Percentiles rank a stretch among this genome's conserved stretches.
Evolutionary conservation across 2,329 filamentous ascomycete species (phyloP).

Genomic region (Diaporthe vexans): DNA sequence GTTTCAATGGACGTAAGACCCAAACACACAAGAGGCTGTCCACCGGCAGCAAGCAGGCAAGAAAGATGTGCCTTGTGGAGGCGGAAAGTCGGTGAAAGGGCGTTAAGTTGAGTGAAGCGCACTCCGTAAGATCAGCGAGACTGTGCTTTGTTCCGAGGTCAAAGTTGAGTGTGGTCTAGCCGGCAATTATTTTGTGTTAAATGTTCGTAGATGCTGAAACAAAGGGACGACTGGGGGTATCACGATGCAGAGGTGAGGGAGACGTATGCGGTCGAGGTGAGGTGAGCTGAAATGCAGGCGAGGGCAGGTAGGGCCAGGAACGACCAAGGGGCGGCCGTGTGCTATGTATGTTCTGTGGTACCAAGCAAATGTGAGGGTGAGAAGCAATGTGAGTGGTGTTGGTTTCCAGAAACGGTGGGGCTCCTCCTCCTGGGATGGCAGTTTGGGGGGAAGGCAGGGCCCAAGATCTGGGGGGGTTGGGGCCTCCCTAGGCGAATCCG

Average conservation of each 20-base stretch:
- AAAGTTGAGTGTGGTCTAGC: not conserved
- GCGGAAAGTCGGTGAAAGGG: conserved; percentile 19
- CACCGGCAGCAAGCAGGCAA: not conserved
- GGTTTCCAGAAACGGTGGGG: conserved; percentile 1
- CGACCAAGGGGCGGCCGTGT: conserved; percentile 6
- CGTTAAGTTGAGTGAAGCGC: not conserved
- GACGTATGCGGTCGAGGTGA: not conserved
- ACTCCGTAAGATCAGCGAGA: not conserved
- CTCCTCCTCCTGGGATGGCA: not conserved
- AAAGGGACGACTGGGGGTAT: not conserved
- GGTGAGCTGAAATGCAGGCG: not conserved
- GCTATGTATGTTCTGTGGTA: conserved; percentile 6
- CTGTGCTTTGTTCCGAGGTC: not conserved
- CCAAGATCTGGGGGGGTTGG: conserved; percentile 21
- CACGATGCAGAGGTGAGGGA: not conserved
- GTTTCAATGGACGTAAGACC: not conserved
- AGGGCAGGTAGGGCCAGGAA: not conserved
- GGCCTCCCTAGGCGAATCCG: conserved; percentile 25
- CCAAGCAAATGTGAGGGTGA: not conserved
- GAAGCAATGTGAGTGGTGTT: conserved; percentile 2
- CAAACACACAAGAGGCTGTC: not conserved
- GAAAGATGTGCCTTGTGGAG: not conserved
- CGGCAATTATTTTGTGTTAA: not conserved
- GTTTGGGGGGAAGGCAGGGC: not conserved
- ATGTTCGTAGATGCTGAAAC: not conserved